Conservation (phyloP, 805 yeast genomes). For the Nakazawaea wyomingensis region DNA sequence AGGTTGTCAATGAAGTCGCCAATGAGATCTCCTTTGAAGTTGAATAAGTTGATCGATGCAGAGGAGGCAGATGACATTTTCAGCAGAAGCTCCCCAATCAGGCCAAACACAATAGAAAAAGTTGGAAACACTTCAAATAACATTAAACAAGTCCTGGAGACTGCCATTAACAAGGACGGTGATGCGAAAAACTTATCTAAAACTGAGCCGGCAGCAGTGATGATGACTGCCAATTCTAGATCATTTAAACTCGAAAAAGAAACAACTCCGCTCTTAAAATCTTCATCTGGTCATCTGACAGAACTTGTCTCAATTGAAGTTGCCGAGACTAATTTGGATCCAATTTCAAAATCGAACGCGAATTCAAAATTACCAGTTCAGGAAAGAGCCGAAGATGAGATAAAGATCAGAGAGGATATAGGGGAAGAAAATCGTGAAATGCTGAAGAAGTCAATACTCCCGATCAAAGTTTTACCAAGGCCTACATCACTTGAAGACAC, state of each 20-base stretch:
- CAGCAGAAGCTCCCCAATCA: conserved; percentile 9
- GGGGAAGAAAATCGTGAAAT: neutral
- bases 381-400: neutral
- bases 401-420: neutral
- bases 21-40: conserved; percentile 10
- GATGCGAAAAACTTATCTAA: conserved; percentile 1
- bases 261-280: neutral
- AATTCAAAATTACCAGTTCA: neutral
- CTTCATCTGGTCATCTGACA: neutral
- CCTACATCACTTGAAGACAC: neutral
- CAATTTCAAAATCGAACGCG: too few relatives aligned
- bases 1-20: conserved; percentile 5
- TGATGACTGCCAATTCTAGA: neutral
- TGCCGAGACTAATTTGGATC: too few relatives aligned
- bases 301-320: too few relatives aligned
- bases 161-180: too few relatives aligned
- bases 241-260: neutral
- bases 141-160: too few relatives aligned
- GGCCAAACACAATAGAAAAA: too few relatives aligned
- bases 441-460: neutral
- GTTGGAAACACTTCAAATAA: too few relatives aligned
- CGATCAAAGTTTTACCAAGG: neutral
- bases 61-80: conserved; percentile 6
- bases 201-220: neutral
- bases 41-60: conserved; percentile 10